Evolutionary conservation across 2,329 filamentous ascomycete species (phyloP), one percentile per base, ranked within the genome.

Genomic region (Tolypocladium amazonense): DNA sequence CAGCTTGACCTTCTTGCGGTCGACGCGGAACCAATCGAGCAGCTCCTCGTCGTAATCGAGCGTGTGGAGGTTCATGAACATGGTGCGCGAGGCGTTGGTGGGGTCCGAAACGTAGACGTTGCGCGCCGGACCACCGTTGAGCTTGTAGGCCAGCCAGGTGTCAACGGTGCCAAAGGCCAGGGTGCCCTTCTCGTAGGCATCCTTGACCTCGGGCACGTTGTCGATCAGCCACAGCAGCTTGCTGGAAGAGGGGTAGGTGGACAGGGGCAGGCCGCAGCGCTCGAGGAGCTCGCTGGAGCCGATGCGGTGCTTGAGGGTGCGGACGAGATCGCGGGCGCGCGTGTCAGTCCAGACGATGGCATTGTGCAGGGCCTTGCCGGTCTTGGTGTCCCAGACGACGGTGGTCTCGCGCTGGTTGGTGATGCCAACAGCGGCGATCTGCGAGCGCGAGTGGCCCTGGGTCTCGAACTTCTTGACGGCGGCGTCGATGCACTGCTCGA

Each of bases 291-390:
- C 82, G 60, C 88, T 83, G 23, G 88, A 83, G 37, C 87, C 88
- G 25, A 84, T 76, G 63, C 82, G 80, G 20, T 76, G 72, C 74
- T 90, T 92, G 38, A 93, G 76, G 66, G 90, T 86, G 62, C 88
- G 84, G 12, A 91, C 89, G 56, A 93, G 77, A 58, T 82, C 79
- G 64, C 85, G 82, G 56, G 88, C 88, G 58, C 90, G 80, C n/a
- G 89, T 92, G 70, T 94, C 90, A 45, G 90, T 88, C 89, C 90
- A 93, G 59, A 89, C 89, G 63, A 94, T 90, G 62, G 89, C 89
- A 70, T 92, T 91, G 77, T 92, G 82, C 45, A 94, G 76, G 11
- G 89, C 83, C 70, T 92, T 83, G 56, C 90, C 90, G 0, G 88
- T 92, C 65, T 85, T 82, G 70, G 79, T 84, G 71, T 93, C 88